A percentile compares a stretch with the other conserved stretches of the same genome.
These are phyloP conservation scores for Xylariales sp. DNA, from an alignment of 2,329 filamentous ascomycete genomes.

Conservation along the genomic window DNA sequence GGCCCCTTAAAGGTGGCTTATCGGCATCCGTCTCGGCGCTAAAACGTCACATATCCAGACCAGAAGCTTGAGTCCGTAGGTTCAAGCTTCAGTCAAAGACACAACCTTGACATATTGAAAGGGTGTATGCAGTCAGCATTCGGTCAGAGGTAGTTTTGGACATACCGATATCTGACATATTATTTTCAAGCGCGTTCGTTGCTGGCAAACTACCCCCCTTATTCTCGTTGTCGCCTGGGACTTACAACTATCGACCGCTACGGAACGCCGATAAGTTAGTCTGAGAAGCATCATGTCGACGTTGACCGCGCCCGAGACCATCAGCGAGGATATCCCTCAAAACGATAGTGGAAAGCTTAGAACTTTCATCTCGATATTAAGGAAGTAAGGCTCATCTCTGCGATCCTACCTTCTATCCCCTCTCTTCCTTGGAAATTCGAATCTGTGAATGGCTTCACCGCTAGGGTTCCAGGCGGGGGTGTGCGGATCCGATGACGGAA, in stretches of 20 bases:
- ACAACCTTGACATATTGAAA: too few species aligned
- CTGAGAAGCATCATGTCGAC: slow-evolving; percentile 22
- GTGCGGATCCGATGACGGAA: slow-evolving; percentile 11
- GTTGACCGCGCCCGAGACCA: slow-evolving; percentile 19
- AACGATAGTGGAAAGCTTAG: slow-evolving; percentile 86
- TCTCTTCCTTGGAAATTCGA: not conserved
- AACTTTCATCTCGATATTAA: slow-evolving; percentile 82
- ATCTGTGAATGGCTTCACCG: slow-evolving; percentile 8
- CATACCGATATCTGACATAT: not conserved
- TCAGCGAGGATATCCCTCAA: slow-evolving; percentile 32
- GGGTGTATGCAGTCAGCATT: too few species aligned
- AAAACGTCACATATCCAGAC: slow-evolving; percentile 5
- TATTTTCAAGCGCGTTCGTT: not conserved
- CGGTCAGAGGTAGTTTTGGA: not conserved
- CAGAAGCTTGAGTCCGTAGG: not conserved
- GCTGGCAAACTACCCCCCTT: not conserved
- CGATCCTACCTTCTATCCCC: not conserved
- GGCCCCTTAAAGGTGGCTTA: slow-evolving; percentile 2
- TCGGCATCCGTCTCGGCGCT: slow-evolving; percentile 5
- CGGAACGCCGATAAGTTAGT: not conserved
- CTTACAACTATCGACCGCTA: not conserved
- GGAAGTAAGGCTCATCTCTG: slow-evolving; percentile 62
- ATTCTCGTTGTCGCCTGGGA: not conserved
- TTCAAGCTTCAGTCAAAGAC: not conserved
- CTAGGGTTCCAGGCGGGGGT: slow-evolving; percentile 7